These are phyloP conservation scores for Oryza longistaminata DNA, from an alignment of 176 grass and related monocot species.

Conservation along the genomic window DNA sequence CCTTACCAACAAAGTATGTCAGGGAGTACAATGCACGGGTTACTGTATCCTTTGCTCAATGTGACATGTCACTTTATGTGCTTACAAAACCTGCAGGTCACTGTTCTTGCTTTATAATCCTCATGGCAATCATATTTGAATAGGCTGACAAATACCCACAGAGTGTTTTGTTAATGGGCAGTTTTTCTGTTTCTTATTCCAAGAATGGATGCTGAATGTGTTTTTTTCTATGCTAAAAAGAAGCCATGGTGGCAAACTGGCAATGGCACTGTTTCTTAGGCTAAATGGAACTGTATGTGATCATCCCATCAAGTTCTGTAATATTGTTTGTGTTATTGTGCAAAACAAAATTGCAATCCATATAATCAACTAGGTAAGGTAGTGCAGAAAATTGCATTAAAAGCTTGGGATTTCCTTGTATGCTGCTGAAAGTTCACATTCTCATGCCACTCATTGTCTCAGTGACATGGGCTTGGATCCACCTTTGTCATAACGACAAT, in stretches of 20 bases:
- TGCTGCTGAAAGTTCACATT: background rate
- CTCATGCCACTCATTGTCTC: background rate
- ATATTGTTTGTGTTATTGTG: background rate
- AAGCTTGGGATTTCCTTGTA: background rate
- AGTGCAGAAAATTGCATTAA: background rate
- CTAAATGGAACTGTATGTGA: conserved; percentile 19
- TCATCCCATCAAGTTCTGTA: conserved; percentile 19
- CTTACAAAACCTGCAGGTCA: conserved; percentile 20
- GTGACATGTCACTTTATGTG: background rate
- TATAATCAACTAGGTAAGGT: conserved; percentile 5
- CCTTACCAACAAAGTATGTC: conserved; percentile 59
- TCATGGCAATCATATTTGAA: conserved; percentile 16
- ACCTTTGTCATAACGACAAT: background rate
- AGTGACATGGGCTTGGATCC: background rate
- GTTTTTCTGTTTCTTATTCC: background rate
- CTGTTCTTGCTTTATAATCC: background rate
- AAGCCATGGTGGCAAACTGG: background rate
- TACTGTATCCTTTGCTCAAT: conserved; percentile 62
- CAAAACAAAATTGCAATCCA: background rate
- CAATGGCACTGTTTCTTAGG: background rate
- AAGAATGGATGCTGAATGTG: background rate
- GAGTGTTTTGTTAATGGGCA: conserved; percentile 5
- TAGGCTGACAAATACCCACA: conserved; percentile 1
- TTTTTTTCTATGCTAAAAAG: conserved; percentile 3
- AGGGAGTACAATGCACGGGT: conserved; percentile 68